A percentile compares a stretch with the other conserved stretches of the same genome.
Evolutionary conservation across 257 asterid genomes (phyloP).

Genomic region (Thymus quinquecostatus): DNA sequence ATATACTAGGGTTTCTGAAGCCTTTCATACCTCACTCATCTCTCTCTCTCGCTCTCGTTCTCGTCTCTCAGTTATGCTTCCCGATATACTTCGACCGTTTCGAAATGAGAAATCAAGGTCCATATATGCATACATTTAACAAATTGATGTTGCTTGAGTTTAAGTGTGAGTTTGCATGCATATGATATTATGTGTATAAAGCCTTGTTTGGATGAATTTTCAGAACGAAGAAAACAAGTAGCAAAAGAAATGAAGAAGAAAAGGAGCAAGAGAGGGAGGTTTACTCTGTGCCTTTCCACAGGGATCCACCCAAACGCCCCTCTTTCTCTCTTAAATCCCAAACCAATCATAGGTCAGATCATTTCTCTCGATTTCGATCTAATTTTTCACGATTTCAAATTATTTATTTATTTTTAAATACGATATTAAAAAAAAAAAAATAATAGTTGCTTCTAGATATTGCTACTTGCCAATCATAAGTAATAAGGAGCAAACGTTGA

Average conservation of each 20-base stretch:
- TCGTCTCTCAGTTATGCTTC: constrained; percentile 29
- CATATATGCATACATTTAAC: background rate
- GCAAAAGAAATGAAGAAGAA: constrained; percentile 34
- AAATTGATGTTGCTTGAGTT: background rate
- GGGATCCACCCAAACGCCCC: constrained; percentile 37
- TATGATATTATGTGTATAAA: background rate
- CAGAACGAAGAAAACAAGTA: constrained; percentile 38
- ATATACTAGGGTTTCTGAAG: constrained; percentile 14
- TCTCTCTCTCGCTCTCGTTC: constrained; percentile 20
- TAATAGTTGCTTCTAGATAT: too few species aligned
- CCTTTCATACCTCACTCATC: constrained; percentile 20
- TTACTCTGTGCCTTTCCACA: constrained; percentile 37
- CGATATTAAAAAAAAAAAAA: too few species aligned
- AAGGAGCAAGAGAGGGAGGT: constrained; percentile 29
- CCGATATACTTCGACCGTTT: constrained; percentile 43
- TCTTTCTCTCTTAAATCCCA: constrained; percentile 33
- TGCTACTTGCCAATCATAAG: too few species aligned
- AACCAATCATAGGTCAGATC: constrained; percentile 12
- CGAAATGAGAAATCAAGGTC: constrained; percentile 51
- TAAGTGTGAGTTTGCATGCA: background rate
- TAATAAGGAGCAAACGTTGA: too few species aligned
- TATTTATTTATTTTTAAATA: background rate
- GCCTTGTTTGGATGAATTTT: constrained; percentile 12
- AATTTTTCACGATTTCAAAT: too few species aligned
- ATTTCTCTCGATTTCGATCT: too few species aligned